Percentiles rank a stretch among this genome's conserved stretches.
These are phyloP conservation scores for Cladorrhinum samala DNA, from an alignment of 495 filamentous ascomycete genomes.

Conservation along the genomic window DNA sequence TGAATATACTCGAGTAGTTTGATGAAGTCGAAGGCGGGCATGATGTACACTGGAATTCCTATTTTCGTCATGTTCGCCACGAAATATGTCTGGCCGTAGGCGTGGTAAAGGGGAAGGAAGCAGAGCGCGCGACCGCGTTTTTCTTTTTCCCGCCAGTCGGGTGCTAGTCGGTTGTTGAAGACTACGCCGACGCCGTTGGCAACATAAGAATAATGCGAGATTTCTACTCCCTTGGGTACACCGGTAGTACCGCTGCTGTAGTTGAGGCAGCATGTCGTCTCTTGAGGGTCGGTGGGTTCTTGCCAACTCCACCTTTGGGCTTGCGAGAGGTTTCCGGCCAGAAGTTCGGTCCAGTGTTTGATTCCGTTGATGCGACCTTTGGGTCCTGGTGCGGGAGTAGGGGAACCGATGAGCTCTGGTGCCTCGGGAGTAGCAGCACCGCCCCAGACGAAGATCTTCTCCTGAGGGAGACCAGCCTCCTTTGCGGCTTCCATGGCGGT, in stretches of 20 bases:
- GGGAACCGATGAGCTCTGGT: constrained; percentile 33
- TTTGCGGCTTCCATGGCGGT: constrained; percentile 63
- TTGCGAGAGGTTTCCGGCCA: constrained; percentile 32
- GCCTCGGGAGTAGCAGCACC: constrained; percentile 16
- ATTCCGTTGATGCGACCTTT: constrained; percentile 31
- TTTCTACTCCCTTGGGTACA: constrained; percentile 76
- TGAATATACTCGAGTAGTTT: constrained; percentile 64
- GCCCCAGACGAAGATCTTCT: constrained; percentile 45
- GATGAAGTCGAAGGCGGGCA: constrained; percentile 67
- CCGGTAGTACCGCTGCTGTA: constrained; percentile 78
- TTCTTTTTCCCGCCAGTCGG: constrained; percentile 33
- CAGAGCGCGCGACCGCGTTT: constrained; percentile 29
- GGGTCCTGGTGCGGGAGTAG: constrained; percentile 32
- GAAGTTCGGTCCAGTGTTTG: constrained; percentile 39
- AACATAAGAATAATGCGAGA: constrained; percentile 67
- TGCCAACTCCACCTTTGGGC: constrained; percentile 40
- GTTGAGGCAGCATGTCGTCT: constrained; percentile 51
- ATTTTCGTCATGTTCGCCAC: constrained; percentile 31
- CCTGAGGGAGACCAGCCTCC: constrained; percentile 53
- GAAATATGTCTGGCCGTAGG: constrained; percentile 48
- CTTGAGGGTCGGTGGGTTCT: constrained; percentile 30
- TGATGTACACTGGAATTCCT: constrained; percentile 56
- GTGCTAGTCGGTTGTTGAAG: constrained; percentile 38
- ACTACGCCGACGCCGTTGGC: constrained; percentile 57
- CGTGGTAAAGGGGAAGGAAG: constrained; percentile 75